Evolutionary conservation across 1,284 basidiomycete genomes (phyloP), one percentile per base, ranked within the genome.

Genomic region (Vanrija humicola): DNA sequence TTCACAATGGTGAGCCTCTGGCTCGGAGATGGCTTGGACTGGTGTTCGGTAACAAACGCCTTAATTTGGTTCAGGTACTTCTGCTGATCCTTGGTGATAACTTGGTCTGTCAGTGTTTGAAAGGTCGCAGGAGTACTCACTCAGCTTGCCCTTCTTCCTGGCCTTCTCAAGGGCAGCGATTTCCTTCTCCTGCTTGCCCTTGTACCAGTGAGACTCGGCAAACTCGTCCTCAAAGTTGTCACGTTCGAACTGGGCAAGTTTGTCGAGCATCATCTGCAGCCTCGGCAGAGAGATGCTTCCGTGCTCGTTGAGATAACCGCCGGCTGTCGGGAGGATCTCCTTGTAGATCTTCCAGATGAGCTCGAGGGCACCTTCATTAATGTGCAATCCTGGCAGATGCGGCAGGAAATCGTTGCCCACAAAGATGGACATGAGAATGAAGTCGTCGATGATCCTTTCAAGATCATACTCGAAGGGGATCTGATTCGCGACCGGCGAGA

Each of bases 391-490:
- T 6, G 95, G 96, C 50, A 98, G 78, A 78, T 98, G 91, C 8
- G 95, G 95, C 64, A 98, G 78, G 78, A 98, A 98, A 79, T 98
- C 94, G 74, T 98, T 98, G 34, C 94, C 95, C 50, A 98, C 87
- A 68, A 98, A 98, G 47, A 97, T 90, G 46, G 92, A 90, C 65
- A 98, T 85, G 15, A 98, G 81, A 67, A 98, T 90, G 76, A 98
- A 98, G 78, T 98, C 95, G 76, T 98, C 95, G 70, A 98, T 96
- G 75, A 98, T 83, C 34, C 89, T 84, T 74, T 98, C 95, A 54
- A 98, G 83, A 66, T 82, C 88, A 77, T 90, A 92, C 25, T 77
- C 73, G 78, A 91, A 90, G 1, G 83, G 79, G 16, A 88, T 76
- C 44, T 78, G 65, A 0, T 79, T 73, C 43, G 81, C 82, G n/a